Conservation (phyloP, 2,329 filamentous ascomycete species). For the Colletotrichum sp. region DNA sequence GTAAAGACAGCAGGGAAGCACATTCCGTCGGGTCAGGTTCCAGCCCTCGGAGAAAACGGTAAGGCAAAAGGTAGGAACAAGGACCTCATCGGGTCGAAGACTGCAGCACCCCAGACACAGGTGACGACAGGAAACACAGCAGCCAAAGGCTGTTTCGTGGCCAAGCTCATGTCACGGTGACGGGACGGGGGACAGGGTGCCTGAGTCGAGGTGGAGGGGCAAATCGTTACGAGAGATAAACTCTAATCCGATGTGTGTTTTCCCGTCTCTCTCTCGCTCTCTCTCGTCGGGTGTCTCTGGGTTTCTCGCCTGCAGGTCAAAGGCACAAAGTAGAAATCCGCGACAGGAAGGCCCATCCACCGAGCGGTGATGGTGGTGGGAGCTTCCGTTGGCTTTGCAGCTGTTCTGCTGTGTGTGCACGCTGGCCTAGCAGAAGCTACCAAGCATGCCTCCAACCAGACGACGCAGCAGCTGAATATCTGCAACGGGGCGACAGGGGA, state of each 20-base stretch:
- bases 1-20: not conserved
- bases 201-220: conserved; percentile 18
- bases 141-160: conserved; percentile 3
- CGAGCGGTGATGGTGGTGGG: not conserved
- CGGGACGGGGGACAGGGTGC: not conserved
- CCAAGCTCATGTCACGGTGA: conserved; percentile 14
- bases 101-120: not conserved
- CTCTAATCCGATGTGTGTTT: not conserved
- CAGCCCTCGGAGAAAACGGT: not conserved
- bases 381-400: not conserved
- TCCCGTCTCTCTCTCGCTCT: not conserved
- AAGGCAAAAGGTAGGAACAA: not conserved
- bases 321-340: not conserved
- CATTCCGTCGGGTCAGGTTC: not conserved
- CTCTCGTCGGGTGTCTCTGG: not conserved
- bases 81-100: not conserved
- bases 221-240: conserved; percentile 14
- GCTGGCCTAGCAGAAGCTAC: not conserved
- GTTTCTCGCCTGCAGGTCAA: not conserved
- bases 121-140: conserved; percentile 7
- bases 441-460: not conserved
- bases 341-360: not conserved
- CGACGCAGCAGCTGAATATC: not conserved
- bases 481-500: not conserved
- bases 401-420: not conserved